phyloP scores from a whole-genome alignment of 441 rosid genomes.

The Pelargonium citronellum region DNA sequence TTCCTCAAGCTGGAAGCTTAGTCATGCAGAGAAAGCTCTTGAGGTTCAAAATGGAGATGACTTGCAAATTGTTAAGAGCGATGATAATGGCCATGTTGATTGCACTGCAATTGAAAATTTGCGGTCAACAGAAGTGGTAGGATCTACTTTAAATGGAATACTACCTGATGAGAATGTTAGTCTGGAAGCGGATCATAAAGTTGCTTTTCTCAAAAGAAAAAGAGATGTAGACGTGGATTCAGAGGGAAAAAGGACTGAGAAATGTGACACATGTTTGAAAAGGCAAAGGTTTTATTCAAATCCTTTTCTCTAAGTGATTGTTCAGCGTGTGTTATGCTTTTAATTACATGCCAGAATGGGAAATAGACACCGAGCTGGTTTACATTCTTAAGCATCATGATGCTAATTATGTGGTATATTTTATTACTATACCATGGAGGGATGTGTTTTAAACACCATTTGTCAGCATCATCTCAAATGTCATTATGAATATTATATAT shows the following conservation, averaged over 20 bases:
- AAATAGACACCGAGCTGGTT: not conserved
- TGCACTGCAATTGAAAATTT: slow-evolving; percentile 20
- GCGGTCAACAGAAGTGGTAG: slow-evolving; percentile 23
- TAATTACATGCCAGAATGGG: slow-evolving; percentile 3
- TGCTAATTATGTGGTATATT: not conserved
- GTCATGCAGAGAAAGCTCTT: slow-evolving; percentile 15
- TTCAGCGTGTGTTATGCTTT: not conserved
- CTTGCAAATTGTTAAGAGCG: slow-evolving; percentile 23
- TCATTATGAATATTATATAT: not conserved
- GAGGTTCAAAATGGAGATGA: slow-evolving; percentile 28
- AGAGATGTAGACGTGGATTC: slow-evolving; percentile 24
- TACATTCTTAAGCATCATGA: not conserved
- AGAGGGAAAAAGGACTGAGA: slow-evolving; percentile 23
- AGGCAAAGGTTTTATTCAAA: slow-evolving; percentile 40
- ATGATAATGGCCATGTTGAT: slow-evolving; percentile 13
- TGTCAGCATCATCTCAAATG: not conserved
- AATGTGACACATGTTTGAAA: slow-evolving; percentile 31
- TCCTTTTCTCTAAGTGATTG: slow-evolving; percentile 11
- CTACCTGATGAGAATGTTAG: slow-evolving; percentile 21
- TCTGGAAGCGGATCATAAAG: slow-evolving; percentile 23
- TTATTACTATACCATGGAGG: not conserved
- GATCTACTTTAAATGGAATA: slow-evolving; percentile 10
- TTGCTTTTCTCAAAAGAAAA: slow-evolving; percentile 34
- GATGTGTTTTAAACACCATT: not conserved
- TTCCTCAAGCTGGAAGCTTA: slow-evolving; percentile 10